Conservation (phyloP, 371 early-diverging fungal genomes). For the Haplosporangium sp. region DNA sequence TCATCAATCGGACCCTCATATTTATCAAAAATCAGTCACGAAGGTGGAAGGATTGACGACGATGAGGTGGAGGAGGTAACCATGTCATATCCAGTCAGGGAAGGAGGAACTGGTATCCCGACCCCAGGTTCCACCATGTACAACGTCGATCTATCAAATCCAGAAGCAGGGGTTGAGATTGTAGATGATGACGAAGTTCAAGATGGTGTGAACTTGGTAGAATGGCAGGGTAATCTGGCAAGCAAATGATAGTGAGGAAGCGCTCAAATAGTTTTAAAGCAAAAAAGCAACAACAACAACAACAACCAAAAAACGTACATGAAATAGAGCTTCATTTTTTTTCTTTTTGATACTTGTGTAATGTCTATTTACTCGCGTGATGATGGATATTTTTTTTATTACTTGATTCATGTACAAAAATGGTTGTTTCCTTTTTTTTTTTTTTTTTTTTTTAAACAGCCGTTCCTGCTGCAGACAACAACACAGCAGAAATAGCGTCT, state of each 20-base stretch:
- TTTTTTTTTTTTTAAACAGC: background rate
- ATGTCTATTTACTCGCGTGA: background rate
- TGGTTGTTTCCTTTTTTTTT: background rate
- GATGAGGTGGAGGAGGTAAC: background rate
- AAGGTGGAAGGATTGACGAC: conserved; percentile 39
- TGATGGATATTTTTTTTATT: conserved; percentile 1
- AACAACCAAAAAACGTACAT: background rate
- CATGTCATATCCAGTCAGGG: background rate
- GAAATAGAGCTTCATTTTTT: background rate
- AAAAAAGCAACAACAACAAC: no score
- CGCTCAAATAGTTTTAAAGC: no score
- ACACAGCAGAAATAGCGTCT: conserved; percentile 27
- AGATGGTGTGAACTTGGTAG: conserved; percentile 29
- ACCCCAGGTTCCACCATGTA: conserved; percentile 19
- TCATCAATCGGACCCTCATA: conserved; percentile 1
- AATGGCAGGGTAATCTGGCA: background rate
- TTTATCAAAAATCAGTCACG: conserved; percentile 24
- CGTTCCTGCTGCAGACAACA: conserved; percentile 14
- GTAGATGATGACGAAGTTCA: conserved; percentile 25
- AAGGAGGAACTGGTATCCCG: conserved; percentile 26
- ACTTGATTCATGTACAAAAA: background rate
- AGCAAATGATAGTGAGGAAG: background rate
- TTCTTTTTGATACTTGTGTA: no score
- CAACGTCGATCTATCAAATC: conserved; percentile 5
- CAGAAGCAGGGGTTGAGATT: conserved; percentile 2